phyloP scores from a whole-genome alignment of 2,329 filamentous ascomycete species.

The Hyphodiscus sp. region DNA sequence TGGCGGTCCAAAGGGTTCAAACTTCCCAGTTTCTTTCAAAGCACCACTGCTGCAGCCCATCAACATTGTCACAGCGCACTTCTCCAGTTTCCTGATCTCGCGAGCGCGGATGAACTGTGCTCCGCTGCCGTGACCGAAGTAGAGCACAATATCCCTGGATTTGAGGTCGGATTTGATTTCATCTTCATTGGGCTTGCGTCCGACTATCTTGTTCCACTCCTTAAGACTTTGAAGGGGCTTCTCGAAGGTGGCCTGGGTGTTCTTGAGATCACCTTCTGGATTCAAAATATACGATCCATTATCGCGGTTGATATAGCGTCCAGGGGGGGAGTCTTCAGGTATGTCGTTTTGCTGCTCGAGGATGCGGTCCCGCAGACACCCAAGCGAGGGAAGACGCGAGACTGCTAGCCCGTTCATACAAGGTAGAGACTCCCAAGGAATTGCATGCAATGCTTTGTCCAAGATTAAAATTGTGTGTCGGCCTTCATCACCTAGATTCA shows the following conservation, averaged over 20 bases:
- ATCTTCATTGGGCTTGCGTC: constrained; percentile 64
- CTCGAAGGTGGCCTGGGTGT: constrained; percentile 72
- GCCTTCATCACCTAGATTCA: constrained; percentile 31
- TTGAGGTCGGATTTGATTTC: constrained; percentile 68
- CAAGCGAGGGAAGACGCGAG: constrained; percentile 81
- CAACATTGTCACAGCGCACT: constrained; percentile 75
- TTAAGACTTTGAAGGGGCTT: constrained; percentile 57
- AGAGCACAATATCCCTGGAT: constrained; percentile 68
- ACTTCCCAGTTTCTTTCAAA: constrained; percentile 74
- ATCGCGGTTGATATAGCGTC: constrained; percentile 48
- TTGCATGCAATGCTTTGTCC: constrained; percentile 83
- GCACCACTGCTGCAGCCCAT: constrained; percentile 92
- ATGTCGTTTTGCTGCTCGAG: constrained; percentile 30
- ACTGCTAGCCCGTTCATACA: constrained; percentile 75
- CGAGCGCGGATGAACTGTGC: constrained; percentile 88
- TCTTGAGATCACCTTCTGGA: constrained; percentile 73
- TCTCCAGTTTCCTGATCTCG: constrained; percentile 70
- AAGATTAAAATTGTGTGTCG: constrained; percentile 81
- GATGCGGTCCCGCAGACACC: constrained; percentile 72
- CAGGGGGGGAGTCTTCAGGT: constrained; percentile 24
- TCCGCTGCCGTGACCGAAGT: constrained; percentile 94
- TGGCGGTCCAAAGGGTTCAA: constrained; percentile 85
- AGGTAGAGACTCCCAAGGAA: constrained; percentile 94
- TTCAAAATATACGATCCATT: constrained; percentile 80
- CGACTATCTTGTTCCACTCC: constrained; percentile 64